These are phyloP conservation scores for Monilinia vaccinii-corymbosi DNA, from an alignment of 2,329 filamentous ascomycete genomes.

Conservation along the genomic window DNA sequence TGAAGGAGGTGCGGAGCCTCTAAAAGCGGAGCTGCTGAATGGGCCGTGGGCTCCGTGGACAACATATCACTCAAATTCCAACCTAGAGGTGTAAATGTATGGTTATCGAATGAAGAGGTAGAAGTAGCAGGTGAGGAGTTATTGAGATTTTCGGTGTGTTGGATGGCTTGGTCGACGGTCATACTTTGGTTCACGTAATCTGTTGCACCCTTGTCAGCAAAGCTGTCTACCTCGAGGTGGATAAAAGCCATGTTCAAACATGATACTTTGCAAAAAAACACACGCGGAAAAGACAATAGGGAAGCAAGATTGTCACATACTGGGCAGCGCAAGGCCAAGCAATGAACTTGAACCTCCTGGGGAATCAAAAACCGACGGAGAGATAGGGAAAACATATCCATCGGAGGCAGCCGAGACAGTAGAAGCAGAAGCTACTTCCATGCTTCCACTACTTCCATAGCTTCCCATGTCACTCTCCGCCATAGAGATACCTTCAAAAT, in stretches of 20 bases:
- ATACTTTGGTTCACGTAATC: constrained; percentile 7
- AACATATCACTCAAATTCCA: background rate
- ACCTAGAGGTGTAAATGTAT: background rate
- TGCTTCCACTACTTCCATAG: constrained; percentile 21
- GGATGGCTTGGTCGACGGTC: background rate
- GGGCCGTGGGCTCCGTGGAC: background rate
- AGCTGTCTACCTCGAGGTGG: background rate
- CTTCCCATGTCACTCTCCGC: constrained; percentile 14
- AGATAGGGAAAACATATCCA: constrained; percentile 18
- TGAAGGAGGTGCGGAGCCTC: constrained; percentile 7
- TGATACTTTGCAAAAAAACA: background rate
- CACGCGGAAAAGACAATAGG: background rate
- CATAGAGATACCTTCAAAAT: constrained; percentile 16
- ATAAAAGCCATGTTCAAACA: background rate
- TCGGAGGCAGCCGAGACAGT: constrained; percentile 20
- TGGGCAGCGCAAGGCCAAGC: constrained; percentile 17
- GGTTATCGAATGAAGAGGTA: background rate
- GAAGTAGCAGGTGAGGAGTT: constrained; percentile 1
- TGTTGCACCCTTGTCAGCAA: constrained; percentile 4
- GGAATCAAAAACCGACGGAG: constrained; percentile 11
- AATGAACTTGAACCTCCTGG: constrained; percentile 10
- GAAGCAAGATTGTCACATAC: constrained; percentile 13
- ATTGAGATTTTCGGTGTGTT: background rate
- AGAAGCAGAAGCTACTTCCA: constrained; percentile 19
- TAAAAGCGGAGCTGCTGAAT: background rate